Evolutionary conservation across 202 grass and related monocot species (phyloP).

Genomic region (Panicum virgatum): DNA sequence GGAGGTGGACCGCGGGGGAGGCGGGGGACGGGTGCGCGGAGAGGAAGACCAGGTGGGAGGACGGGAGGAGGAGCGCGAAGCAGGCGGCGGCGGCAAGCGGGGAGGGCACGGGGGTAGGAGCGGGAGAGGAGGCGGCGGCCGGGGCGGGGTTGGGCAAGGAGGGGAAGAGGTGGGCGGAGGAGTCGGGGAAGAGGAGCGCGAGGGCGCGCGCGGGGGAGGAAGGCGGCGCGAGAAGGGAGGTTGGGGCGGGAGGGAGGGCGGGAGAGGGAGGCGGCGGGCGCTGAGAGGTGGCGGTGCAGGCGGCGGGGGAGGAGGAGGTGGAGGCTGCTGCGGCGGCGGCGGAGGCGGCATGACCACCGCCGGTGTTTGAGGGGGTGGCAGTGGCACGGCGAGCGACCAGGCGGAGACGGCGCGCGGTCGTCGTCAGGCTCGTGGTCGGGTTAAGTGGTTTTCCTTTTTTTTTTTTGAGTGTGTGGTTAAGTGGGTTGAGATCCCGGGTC

Average conservation of each 20-base stretch:
- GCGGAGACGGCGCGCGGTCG: slow-evolving; percentile 30
- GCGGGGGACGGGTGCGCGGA: slow-evolving; percentile 48
- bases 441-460: too few species aligned
- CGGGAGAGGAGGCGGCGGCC: slow-evolving; percentile 20
- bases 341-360: slow-evolving; percentile 48
- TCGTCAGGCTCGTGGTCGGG: background rate
- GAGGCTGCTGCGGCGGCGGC: slow-evolving; percentile 22
- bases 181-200: slow-evolving; percentile 60
- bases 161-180: slow-evolving; percentile 61
- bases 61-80: slow-evolving; percentile 62
- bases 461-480: too few species aligned
- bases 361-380: slow-evolving; percentile 54
- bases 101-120: slow-evolving; percentile 31
- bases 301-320: background rate
- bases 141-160: slow-evolving; percentile 38
- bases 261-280: slow-evolving; percentile 48
- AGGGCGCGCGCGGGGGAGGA: slow-evolving; percentile 41
- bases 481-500: background rate
- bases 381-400: slow-evolving; percentile 43
- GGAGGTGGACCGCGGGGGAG: slow-evolving; percentile 55
- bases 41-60: slow-evolving; percentile 63
- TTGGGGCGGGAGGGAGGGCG: slow-evolving; percentile 33
- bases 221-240: slow-evolving; percentile 49
- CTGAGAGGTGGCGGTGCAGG: slow-evolving; percentile 56
- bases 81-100: slow-evolving; percentile 54